Conservation (phyloP, 306 rosid genomes). For the Aeschynomene evenia region DNA sequence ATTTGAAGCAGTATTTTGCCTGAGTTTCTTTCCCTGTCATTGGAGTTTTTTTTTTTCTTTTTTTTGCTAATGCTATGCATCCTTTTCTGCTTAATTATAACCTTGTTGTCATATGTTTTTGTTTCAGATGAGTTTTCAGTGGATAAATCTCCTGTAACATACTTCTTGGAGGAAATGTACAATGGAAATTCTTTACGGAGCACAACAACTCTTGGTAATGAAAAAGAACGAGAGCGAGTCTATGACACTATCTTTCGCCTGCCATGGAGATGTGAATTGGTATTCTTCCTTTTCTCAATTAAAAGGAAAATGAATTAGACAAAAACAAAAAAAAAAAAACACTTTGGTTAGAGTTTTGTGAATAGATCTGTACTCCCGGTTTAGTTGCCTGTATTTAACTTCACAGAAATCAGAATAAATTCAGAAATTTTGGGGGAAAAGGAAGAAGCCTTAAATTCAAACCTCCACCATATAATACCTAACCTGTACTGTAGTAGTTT, state of each 20-base stretch:
- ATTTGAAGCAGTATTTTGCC: not conserved
- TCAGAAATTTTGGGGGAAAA: not conserved
- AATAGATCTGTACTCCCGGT: conserved; percentile 14
- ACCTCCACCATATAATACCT: conserved; percentile 1
- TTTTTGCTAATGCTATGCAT: not conserved
- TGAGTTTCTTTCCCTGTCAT: conserved; percentile 6
- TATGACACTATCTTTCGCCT: conserved; percentile 93
- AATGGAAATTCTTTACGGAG: conserved; percentile 83
- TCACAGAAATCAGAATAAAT: conserved; percentile 17
- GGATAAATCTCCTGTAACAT: conserved; percentile 68
- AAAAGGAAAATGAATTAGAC: not conserved
- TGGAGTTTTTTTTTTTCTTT: conserved; percentile 18
- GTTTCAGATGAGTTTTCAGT: conserved; percentile 55
- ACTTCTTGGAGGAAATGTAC: conserved; percentile 84
- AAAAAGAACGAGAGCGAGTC: conserved; percentile 89
- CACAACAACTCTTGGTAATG: conserved; percentile 84
- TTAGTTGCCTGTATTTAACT: conserved; percentile 19
- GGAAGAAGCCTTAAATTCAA: not conserved
- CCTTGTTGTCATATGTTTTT: conserved; percentile 28
- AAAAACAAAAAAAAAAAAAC: not conserved
- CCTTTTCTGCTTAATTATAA: not conserved
- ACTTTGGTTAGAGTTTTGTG: conserved; percentile 24
- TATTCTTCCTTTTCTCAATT: conserved; percentile 40
- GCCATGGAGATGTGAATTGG: conserved; percentile 99
- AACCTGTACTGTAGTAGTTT: conserved; percentile 32